A percentile compares a stretch with the other conserved stretches of the same genome.
Evolutionary conservation across 352 stramenopile species (phyloP).

Genomic region (Phytopythium helicoides): DNA sequence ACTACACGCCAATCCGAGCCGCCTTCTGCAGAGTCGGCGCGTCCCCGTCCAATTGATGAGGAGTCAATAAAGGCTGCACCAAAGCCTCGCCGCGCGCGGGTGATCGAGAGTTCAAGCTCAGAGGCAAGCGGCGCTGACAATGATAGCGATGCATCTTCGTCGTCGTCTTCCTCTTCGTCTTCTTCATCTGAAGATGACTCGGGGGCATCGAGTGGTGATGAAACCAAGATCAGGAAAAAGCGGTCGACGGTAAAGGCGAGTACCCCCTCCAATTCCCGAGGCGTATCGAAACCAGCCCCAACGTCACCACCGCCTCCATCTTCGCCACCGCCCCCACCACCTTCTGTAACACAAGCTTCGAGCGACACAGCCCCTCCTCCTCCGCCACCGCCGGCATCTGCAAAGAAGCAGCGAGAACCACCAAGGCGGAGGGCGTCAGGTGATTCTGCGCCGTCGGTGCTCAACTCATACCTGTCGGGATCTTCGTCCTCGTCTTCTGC

Average conservation of each 20-base stretch:
- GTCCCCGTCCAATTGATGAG: too few relatives aligned
- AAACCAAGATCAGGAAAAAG: constrained; percentile 5
- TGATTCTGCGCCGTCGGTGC: constrained; percentile 23
- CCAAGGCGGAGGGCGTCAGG: neutral
- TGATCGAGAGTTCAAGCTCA: constrained; percentile 70
- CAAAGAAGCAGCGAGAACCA: neutral
- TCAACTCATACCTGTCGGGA: constrained; percentile 64
- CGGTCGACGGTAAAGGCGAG: constrained; percentile 1
- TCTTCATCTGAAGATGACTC: constrained; percentile 41
- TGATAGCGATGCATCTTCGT: constrained; percentile 7
- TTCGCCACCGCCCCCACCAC: constrained; percentile 16
- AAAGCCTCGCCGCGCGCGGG: constrained; percentile 35
- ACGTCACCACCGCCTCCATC: constrained; percentile 13
- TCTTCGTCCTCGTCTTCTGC: constrained; percentile 81
- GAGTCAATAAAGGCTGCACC: neutral
- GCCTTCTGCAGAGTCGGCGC: too few relatives aligned
- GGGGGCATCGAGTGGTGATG: constrained; percentile 30
- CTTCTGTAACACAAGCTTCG: constrained; percentile 10
- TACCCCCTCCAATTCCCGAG: neutral
- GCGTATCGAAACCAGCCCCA: neutral
- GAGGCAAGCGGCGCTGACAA: constrained; percentile 39
- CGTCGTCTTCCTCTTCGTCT: constrained; percentile 9
- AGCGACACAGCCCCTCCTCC: constrained; percentile 2
- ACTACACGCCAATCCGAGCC: too few relatives aligned
- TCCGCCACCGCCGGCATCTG: constrained; percentile 16